A percentile compares a stretch with the other conserved stretches of the same genome.
phyloP scores from a whole-genome alignment of 345 rosid genomes.

The Heritiera littoralis region DNA sequence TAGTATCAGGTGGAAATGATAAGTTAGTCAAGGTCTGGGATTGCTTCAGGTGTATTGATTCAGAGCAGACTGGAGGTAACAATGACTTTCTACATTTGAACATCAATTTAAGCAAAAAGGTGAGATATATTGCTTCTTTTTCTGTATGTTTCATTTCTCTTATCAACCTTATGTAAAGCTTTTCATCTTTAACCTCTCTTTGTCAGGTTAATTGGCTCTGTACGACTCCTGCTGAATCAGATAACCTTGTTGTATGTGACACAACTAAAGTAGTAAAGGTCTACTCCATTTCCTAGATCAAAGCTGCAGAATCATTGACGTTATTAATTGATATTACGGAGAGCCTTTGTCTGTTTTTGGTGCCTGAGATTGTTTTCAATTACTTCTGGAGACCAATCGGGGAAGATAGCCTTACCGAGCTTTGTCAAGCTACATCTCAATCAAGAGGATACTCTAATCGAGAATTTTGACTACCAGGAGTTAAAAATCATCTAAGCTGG shows the following conservation, averaged over 20 bases:
- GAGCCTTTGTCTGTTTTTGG: not conserved
- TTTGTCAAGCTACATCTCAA: not conserved
- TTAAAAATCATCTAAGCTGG: not conserved
- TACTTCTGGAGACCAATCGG: not conserved
- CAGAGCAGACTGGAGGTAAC: constrained; percentile 35
- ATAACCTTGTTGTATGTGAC: constrained; percentile 87
- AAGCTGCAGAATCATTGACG: not conserved
- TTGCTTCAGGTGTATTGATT: constrained; percentile 47
- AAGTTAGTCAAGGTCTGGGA: constrained; percentile 84
- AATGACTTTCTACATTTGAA: constrained; percentile 48
- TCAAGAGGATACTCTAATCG: not conserved
- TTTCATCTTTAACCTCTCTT: constrained; percentile 12
- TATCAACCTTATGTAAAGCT: not conserved
- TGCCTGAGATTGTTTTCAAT: not conserved
- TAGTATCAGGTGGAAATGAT: constrained; percentile 87
- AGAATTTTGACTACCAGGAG: not conserved
- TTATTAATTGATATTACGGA: not conserved
- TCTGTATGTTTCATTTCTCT: not conserved
- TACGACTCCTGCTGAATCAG: constrained; percentile 69
- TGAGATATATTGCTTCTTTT: constrained; percentile 27
- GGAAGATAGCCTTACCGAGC: not conserved
- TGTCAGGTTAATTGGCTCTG: constrained; percentile 96
- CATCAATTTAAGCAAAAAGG: constrained; percentile 69
- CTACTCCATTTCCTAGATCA: constrained; percentile 49
- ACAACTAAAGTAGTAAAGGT: constrained; percentile 87